A percentile compares a stretch with the other conserved stretches of the same genome.
Evolutionary conservation across 805 yeast species (phyloP).

Genomic region (Ogataea allantospora): DNA sequence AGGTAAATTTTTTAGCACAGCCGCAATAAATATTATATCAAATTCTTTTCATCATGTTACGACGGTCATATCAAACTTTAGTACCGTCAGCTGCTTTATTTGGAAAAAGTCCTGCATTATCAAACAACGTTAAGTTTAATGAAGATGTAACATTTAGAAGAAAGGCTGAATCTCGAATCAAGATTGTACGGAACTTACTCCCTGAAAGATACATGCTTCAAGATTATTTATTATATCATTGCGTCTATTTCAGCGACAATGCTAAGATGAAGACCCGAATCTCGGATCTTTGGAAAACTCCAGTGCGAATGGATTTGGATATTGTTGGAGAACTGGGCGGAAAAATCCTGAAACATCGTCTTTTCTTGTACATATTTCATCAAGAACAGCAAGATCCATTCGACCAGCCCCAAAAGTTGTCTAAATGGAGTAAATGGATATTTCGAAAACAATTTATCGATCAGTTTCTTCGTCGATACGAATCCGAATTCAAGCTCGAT

Average conservation of each 20-base stretch:
- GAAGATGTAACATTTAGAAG: slow-evolving; percentile 19
- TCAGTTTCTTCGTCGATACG: slow-evolving; percentile 21
- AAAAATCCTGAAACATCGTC: slow-evolving; percentile 5
- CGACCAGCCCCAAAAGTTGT: slow-evolving; percentile 5
- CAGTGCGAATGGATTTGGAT: slow-evolving; percentile 10
- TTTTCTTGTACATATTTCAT: slow-evolving; percentile 10
- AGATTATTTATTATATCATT: slow-evolving; percentile 21
- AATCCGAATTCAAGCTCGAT: slow-evolving; percentile 11
- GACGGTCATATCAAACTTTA: slow-evolving; percentile 13
- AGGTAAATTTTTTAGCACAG: slow-evolving; percentile 6
- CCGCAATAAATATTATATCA: too few species aligned
- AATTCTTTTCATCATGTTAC: slow-evolving; percentile 3
- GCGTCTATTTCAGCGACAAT: slow-evolving; percentile 21
- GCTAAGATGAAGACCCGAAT: slow-evolving; percentile 12
- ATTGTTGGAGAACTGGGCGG: slow-evolving; percentile 12
- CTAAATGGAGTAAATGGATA: slow-evolving; percentile 6
- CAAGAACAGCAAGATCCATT: slow-evolving; percentile 1
- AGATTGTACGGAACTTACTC: slow-evolving; percentile 21
- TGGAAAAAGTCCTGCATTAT: slow-evolving; percentile 1
- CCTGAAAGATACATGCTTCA: slow-evolving; percentile 25
- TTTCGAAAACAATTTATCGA: slow-evolving; percentile 21
- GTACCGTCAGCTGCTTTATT: slow-evolving; percentile 7
- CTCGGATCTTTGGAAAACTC: slow-evolving; percentile 5
- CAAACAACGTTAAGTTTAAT: slow-evolving; percentile 14
- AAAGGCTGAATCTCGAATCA: slow-evolving; percentile 24